phyloP scores from a whole-genome alignment of 2,329 filamentous ascomycete genomes.

The Gnomoniopsis smithogilvyi region DNA sequence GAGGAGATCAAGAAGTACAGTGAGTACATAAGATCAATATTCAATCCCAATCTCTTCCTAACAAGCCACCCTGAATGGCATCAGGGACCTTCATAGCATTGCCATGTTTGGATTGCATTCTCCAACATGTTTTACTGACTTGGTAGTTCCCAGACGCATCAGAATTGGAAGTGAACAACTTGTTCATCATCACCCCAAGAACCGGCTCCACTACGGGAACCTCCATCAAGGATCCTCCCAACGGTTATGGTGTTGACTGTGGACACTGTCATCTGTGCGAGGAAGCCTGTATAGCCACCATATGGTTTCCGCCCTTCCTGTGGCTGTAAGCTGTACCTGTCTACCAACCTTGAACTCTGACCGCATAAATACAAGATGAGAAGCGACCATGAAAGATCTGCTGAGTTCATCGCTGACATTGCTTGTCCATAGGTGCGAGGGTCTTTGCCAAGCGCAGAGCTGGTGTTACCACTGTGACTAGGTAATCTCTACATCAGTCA shows the following conservation, averaged over 20 bases:
- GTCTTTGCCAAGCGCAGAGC: not conserved
- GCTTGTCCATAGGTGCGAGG: not conserved
- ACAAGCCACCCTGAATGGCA: too few species aligned
- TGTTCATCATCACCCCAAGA: not conserved
- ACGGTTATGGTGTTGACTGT: not conserved
- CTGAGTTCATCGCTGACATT: not conserved
- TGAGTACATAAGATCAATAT: not conserved
- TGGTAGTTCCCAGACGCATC: not conserved
- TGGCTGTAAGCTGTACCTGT: not conserved
- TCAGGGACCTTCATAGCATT: too few species aligned
- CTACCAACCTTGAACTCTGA: not conserved
- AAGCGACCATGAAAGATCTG: not conserved
- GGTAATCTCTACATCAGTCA: not conserved
- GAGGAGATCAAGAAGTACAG: not conserved
- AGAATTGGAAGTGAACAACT: not conserved
- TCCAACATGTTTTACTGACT: not conserved
- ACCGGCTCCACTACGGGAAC: not conserved
- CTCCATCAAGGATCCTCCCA: not conserved
- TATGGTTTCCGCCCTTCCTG: not conserved
- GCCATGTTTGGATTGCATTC: not conserved
- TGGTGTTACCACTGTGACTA: not conserved
- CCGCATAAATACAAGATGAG: not conserved
- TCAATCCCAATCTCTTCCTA: too few species aligned
- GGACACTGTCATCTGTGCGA: not conserved
- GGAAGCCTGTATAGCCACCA: not conserved